Conservation (phyloP, 768 basidiomycete species). For the Serpula lacrymans region DNA sequence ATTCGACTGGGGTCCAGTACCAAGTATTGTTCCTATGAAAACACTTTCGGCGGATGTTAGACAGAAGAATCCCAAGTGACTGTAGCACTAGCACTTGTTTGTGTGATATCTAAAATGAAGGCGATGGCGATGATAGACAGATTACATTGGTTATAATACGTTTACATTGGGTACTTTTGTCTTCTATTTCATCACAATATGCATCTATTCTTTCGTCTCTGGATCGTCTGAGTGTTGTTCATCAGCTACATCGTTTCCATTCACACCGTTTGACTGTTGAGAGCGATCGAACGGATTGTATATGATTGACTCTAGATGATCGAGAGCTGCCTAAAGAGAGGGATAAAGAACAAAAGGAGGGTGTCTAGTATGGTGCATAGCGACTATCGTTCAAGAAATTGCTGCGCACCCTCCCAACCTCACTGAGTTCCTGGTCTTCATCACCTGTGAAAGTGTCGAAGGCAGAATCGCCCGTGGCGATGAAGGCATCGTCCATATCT, state of each 20-base stretch:
- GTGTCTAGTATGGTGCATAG: constrained; percentile 81
- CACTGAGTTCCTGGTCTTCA: constrained; percentile 71
- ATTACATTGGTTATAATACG: too few species aligned
- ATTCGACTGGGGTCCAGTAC: constrained; percentile 21
- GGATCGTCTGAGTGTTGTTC: too few species aligned
- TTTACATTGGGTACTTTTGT: too few species aligned
- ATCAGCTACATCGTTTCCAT: constrained; percentile 10
- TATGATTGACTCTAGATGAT: constrained; percentile 80
- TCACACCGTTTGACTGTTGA: constrained; percentile 9
- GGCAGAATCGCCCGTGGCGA: constrained; percentile 40
- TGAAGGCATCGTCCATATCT: constrained; percentile 53
- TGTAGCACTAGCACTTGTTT: too few species aligned
- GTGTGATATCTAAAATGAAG: too few species aligned
- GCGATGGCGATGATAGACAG: too few species aligned
- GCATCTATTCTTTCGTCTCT: too few species aligned
- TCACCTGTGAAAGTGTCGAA: constrained; percentile 53
- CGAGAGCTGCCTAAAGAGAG: constrained; percentile 67
- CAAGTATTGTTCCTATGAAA: constrained; percentile 9
- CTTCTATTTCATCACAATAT: too few species aligned
- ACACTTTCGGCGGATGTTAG: constrained; percentile 14
- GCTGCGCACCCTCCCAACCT: constrained; percentile 92
- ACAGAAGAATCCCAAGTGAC: too few species aligned
- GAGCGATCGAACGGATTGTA: constrained; percentile 40
- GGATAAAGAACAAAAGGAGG: constrained; percentile 22
- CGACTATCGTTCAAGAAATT: constrained; percentile 76